phyloP scores from a whole-genome alignment of 2,329 filamentous ascomycete genomes.

The Colletotrichum brevisporum region DNA sequence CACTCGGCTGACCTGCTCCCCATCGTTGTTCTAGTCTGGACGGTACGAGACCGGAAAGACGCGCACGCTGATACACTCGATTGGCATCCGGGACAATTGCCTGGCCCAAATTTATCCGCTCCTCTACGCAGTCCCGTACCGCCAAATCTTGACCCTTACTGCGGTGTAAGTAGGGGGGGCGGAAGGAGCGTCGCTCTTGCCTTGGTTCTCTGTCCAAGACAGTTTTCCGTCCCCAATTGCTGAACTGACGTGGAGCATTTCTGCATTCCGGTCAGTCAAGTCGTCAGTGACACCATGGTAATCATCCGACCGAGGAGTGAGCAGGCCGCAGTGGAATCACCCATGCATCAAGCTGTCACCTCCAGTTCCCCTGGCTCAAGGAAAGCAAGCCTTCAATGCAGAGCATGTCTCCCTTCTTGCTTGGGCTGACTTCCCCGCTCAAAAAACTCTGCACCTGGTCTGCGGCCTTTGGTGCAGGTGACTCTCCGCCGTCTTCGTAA shows the following conservation, averaged over 20 bases:
- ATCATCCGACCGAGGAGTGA: background rate
- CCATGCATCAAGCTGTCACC: conserved; percentile 57
- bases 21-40: no score
- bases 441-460: conserved; percentile 84
- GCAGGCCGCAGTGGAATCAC: conserved; percentile 13
- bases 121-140: no score
- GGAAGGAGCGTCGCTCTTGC: no score
- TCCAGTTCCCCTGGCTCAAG: conserved; percentile 93
- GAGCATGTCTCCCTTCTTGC: conserved; percentile 86
- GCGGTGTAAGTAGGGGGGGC: no score
- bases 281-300: background rate
- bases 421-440: conserved; percentile 74
- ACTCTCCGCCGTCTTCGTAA: conserved; percentile 64
- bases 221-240: no score
- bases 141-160: no score
- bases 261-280: background rate
- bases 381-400: conserved; percentile 91
- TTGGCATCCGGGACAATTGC: no score
- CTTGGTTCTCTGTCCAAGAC: no score
- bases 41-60: no score
- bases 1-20: no score
- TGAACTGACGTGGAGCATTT: background rate
- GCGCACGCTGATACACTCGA: no score
- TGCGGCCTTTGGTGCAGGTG: conserved; percentile 42
- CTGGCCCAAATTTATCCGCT: no score